Evolutionary conservation across 1,284 basidiomycete genomes (phyloP), one percentile per base, ranked within the genome.

Genomic region (Xerocomus amazonicus): DNA sequence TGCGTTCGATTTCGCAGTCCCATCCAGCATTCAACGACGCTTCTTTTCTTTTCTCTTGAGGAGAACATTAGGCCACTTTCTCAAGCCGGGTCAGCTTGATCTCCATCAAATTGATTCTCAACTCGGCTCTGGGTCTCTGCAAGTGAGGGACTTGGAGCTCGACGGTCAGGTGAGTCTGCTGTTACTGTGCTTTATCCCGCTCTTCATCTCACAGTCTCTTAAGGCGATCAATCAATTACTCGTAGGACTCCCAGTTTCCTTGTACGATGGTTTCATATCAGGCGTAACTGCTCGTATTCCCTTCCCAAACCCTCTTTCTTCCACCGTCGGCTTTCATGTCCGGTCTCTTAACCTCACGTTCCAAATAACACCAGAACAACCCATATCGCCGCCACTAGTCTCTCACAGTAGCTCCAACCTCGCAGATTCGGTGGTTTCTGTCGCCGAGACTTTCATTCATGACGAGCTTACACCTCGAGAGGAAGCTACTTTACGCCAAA

Each of bases 41-140:
- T 93, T 98, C 70, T 77, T 97, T 28, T 92, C 92, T 3, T 97
- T 93, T 67, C 73, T 93, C 41, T 77, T 98, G 55, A 89, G 86
- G 73, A 84, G 85, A 55, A 79, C 84, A 3, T 74, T 97, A 0
- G 95, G 95, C 3, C 87, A 89, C 61, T 79, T 97, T 55, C 78
- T 97, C 55, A 86, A 87, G 61, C 89, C 89, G 23, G 92, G 91
- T 10, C 91, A 94, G 60, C 80, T 97, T 51, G 90, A 97, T 69
- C 76, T 83, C 44, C 80, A 87, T 50, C 84, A 93, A 68, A 87
- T 97, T 61, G 92, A 97, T 61, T 90, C 92, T 23, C 92, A 96
- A 67, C 87, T 97, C 59, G 87, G 90, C 8, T 88, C 85, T 40
- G 95, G 95, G 13, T 85, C 81, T 62, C 82, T 97, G 13, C 90